These are phyloP conservation scores for Fistulinella prunicolor DNA, from an alignment of 768 basidiomycete species.

Conservation along the genomic window DNA sequence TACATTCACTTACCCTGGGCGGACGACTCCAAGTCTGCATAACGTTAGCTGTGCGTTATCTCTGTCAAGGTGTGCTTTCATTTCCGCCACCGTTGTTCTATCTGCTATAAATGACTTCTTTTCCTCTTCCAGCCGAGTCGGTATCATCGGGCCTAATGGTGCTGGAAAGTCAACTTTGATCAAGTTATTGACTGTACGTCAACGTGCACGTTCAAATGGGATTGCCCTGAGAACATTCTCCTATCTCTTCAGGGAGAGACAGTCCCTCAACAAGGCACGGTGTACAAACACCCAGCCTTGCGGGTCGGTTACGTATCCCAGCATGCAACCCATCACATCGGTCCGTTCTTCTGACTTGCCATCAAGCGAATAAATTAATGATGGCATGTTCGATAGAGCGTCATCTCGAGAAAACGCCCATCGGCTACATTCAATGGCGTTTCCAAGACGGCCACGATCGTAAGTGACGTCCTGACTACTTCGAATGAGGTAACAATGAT, in stretches of 20 bases:
- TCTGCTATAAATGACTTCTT: constrained; percentile 19
- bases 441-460: constrained; percentile 99
- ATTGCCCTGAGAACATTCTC: constrained; percentile 10
- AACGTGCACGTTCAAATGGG: constrained; percentile 3
- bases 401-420: constrained; percentile 94
- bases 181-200: constrained; percentile 81
- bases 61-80: constrained; percentile 69
- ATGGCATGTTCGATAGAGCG: constrained; percentile 51
- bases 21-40: constrained; percentile 71
- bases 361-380: constrained; percentile 16
- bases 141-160: constrained; percentile 89
- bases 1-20: constrained; percentile 93
- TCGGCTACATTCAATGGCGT: constrained; percentile 97
- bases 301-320: constrained; percentile 97
- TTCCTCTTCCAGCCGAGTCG: constrained; percentile 66
- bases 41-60: constrained; percentile 91
- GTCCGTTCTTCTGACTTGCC: constrained; percentile 35
- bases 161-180: constrained; percentile 96
- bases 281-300: constrained; percentile 91
- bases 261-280: constrained; percentile 83
- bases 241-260: constrained; percentile 70
- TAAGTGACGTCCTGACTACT: constrained; percentile 37
- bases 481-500: constrained; percentile 7
- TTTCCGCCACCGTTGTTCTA: constrained; percentile 21
- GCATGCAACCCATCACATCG: constrained; percentile 96